Evolutionary conservation across 176 grass and related monocot species (phyloP), one percentile per base, ranked within the genome.

Genomic region (Tillandsia fasciculata): DNA sequence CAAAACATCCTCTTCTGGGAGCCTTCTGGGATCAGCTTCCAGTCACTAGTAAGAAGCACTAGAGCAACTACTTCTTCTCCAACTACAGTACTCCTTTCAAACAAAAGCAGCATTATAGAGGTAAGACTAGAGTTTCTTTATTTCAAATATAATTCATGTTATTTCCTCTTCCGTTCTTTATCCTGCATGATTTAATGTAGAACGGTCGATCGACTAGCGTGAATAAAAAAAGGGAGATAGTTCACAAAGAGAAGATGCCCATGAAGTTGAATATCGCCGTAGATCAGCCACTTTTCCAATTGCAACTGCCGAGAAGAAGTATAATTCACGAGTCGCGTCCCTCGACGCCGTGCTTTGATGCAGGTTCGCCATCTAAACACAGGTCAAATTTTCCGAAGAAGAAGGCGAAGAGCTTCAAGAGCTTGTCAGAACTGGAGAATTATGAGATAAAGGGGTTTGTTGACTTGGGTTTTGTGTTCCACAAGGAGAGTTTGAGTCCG

Each of bases 351-450:
- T 15, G 48, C 49, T 51, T 26, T 10, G 11, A 11, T 26, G 51
- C 9, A 12, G 18, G 48, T 69, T 69, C 48, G 2, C 49, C 8
- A 12, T 17, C 20, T 11, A 52, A 52, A 52, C 10, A 8, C 7
- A 52, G 48, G 15, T 12, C 33, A 12, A 50, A 4, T 26, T 20
- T 51, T 9, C 67, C 49, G 12, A 69, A 51, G 49, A 69, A 51
- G 49, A 52, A 52, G 67, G 23, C 6, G 17, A 52, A 3, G 67
- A 52, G 13, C 28, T 28, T 42, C 11, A 72, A 29, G 48, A 72
- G 70, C 52, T 18, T 61, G 53, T 63, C 70, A 3, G 53, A 72
- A 53, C 70, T 72, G 14, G 70, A 59, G 53, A 72, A 59, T 18
- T 72, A 59, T 11, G 70, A 72, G 53, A n/a, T 48, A 15, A 72